These are phyloP conservation scores for Sanghuangporus baumii DNA, from an alignment of 1,284 basidiomycete species.

Conservation along the genomic window DNA sequence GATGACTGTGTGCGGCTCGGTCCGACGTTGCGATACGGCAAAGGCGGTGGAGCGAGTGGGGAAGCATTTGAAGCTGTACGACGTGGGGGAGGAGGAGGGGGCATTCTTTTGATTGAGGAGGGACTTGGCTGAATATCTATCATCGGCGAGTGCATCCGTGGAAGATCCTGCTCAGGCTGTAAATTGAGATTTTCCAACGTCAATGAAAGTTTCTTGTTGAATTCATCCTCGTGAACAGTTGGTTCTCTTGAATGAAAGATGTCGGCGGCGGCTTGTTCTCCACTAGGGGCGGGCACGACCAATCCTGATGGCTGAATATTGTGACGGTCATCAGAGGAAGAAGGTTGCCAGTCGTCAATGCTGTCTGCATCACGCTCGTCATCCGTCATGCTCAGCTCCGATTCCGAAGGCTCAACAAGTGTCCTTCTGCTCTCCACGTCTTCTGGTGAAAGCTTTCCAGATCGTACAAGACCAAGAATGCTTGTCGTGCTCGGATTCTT, in stretches of 20 bases:
- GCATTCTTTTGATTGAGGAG: slow-evolving; percentile 12
- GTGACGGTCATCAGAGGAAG: slow-evolving; percentile 4
- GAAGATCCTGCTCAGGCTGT: background rate
- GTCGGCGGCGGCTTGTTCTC: background rate
- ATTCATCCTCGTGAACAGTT: background rate
- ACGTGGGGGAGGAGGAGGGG: slow-evolving; percentile 19
- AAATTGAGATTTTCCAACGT: slow-evolving; percentile 1
- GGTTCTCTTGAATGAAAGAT: background rate
- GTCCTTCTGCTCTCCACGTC: slow-evolving; percentile 13
- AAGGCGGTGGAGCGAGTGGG: slow-evolving; percentile 16
- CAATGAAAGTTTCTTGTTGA: background rate
- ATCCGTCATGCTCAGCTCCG: slow-evolving; percentile 10
- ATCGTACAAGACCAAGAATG: slow-evolving; percentile 7
- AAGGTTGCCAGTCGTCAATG: background rate
- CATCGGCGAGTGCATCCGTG: slow-evolving; percentile 1
- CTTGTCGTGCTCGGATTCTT: slow-evolving; percentile 19
- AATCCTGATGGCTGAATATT: background rate
- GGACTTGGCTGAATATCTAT: background rate
- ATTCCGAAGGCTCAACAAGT: slow-evolving; percentile 8
- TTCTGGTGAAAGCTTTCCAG: background rate
- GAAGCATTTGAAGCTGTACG: slow-evolving; percentile 5
- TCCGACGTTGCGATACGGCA: slow-evolving; percentile 16
- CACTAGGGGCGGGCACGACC: background rate
- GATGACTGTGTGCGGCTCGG: slow-evolving; percentile 11
- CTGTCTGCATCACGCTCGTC: slow-evolving; percentile 11